Base-by-base conservation (phyloP, 2,329 filamentous ascomycete species). In the Paecilomyces dactylethromorphus region DNA sequence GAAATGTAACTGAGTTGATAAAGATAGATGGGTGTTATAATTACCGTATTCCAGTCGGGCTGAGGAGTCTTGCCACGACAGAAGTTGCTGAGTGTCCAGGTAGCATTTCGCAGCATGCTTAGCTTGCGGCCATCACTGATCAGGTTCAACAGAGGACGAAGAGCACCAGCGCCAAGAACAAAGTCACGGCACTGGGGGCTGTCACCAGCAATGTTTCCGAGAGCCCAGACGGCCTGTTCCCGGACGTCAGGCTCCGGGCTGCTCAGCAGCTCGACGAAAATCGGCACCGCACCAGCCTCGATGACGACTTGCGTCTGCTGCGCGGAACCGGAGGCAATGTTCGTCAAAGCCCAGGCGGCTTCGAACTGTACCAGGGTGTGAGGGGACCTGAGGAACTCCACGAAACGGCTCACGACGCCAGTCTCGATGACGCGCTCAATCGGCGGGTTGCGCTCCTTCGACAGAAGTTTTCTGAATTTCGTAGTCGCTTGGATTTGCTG, bases 381-480 rank as follows among this genome's bases (percentile, higher is more conserved):
- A 64, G 94, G 94, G 58, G 94, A 99, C 74, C 91, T 90, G 62
- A 99, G 88, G 79, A 99, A 99, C 78, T 97, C 92, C 78, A 99
- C 94, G 72, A 99, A 99, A 73, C 94, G 90, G 81, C 87, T 89
- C 66, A 99, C 94, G 64, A 99, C 94, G 71, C 94, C 94, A 60
- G 94, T 97, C 84, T 97, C 96, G 79, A 99, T 99, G 68, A 99
- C 94, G 74, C 95, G 92, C 81, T 99, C 94, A 74, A 99, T 99
- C 53, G 94, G 94, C 53, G 94, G 94, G 81, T 99, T 99, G 73
- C 94, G 91, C 82, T 99, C 94, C 82, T 99, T 99, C 66, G 92
- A 97, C 29, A 99, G 83, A 50, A 99, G 85, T 84, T 99, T 99
- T 75, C 94, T 85, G 84, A 99, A 99, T 78, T 96, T 97, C 68